Percentiles rank a stretch among this genome's conserved stretches.
phyloP scores from a whole-genome alignment of 2,329 filamentous ascomycete species.

The Lojkania enalia region DNA sequence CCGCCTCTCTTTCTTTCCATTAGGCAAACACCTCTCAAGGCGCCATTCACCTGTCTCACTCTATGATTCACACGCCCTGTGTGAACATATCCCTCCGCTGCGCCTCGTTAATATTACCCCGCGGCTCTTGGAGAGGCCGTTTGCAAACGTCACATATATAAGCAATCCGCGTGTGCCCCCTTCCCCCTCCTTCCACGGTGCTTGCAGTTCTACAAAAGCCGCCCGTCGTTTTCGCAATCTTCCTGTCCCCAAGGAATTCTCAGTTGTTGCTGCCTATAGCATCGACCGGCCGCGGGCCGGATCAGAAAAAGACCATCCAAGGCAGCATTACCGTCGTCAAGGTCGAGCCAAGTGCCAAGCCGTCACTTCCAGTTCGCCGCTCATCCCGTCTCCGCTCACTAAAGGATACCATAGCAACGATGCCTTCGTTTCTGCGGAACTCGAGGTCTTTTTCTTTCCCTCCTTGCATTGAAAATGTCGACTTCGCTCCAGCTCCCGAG shows the following conservation, averaged over 20 bases:
- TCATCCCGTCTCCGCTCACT: conserved; percentile 26
- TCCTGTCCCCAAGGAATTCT: conserved; percentile 19
- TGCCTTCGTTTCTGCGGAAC: conserved; percentile 39
- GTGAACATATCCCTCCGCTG: conserved; percentile 22
- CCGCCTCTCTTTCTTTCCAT: conserved; percentile 16
- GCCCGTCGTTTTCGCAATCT: conserved; percentile 20
- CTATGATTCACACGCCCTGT: conserved; percentile 27
- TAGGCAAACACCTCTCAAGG: conserved; percentile 35
- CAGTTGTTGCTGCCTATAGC: conserved; percentile 24
- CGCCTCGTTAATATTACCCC: conserved; percentile 36
- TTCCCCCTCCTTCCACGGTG: conserved; percentile 13
- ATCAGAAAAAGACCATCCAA: conserved; percentile 21
- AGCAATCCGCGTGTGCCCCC: conserved; percentile 15
- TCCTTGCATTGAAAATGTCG: conserved; percentile 36
- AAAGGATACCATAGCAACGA: conserved; percentile 30
- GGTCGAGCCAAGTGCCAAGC: conserved; percentile 29
- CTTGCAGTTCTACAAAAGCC: conserved; percentile 24
- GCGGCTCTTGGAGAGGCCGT: conserved; percentile 30
- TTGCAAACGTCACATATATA: conserved; percentile 40
- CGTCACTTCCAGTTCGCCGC: conserved; percentile 26
- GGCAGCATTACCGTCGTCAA: conserved; percentile 27
- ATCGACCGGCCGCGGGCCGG: conserved; percentile 39
- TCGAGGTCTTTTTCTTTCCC: conserved; percentile 41
- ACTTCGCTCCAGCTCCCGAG: conserved; percentile 20
- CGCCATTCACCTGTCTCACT: conserved; percentile 35